Conservation (phyloP, 2,329 filamentous ascomycete genomes). For the Alternaria arborescens region DNA sequence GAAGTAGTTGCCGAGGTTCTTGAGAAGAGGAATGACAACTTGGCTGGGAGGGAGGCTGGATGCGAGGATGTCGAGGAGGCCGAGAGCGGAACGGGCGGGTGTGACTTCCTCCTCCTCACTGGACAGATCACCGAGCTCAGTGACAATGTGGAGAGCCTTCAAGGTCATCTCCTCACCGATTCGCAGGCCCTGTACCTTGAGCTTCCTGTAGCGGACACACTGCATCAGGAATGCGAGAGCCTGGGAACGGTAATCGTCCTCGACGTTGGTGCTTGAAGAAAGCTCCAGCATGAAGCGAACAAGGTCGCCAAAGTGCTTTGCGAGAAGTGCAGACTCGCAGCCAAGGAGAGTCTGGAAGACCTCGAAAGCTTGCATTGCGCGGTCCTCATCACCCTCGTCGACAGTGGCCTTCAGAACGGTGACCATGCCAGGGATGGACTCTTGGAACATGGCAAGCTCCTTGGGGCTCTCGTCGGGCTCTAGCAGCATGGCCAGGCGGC, state of each 20-base stretch:
- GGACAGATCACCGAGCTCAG: constrained; percentile 80
- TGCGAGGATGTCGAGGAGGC: constrained; percentile 87
- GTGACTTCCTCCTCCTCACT: constrained; percentile 84
- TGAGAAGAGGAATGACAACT: constrained; percentile 90
- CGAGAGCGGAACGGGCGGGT: constrained; percentile 83
- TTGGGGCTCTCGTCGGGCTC: constrained; percentile 85
- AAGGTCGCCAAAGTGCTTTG: constrained; percentile 86
- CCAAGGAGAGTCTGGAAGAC: constrained; percentile 95
- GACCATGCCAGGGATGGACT: constrained; percentile 86
- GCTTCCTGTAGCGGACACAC: constrained; percentile 87
- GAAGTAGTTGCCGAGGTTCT: constrained; percentile 84
- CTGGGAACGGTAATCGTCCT: constrained; percentile 87
- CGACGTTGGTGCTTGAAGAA: constrained; percentile 75
- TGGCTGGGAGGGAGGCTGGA: constrained; percentile 90
- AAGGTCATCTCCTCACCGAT: constrained; percentile 87
- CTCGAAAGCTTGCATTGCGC: constrained; percentile 89
- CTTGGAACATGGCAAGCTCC: constrained; percentile 77
- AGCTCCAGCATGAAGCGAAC: constrained; percentile 94
- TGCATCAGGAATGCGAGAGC: constrained; percentile 94
- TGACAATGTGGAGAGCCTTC: constrained; percentile 87
- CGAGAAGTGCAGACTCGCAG: constrained; percentile 85
- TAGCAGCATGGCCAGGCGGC: constrained; percentile 85
- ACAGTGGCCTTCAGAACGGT: constrained; percentile 86
- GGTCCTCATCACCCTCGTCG: constrained; percentile 82
- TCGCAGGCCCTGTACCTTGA: constrained; percentile 92